A percentile compares a stretch with the other conserved stretches of the same genome.
Conservation (phyloP, 2,329 filamentous ascomycete species). For the Penicillium sp. region DNA sequence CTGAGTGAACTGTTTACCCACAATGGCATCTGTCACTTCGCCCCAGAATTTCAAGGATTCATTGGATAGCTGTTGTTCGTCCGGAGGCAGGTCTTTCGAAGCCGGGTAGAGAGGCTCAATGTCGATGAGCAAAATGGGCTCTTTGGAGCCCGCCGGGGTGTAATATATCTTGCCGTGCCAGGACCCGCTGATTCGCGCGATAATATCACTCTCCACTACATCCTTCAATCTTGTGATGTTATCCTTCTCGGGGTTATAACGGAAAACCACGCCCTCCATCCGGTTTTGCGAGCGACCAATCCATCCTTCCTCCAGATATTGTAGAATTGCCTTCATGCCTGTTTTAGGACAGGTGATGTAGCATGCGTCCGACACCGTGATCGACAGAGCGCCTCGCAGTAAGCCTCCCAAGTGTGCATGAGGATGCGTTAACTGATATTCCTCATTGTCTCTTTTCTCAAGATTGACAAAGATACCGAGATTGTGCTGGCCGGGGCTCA, state of each 20-base stretch:
- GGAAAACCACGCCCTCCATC: slow-evolving; percentile 87
- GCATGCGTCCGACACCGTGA: slow-evolving; percentile 86
- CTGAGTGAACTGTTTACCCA: slow-evolving; percentile 75
- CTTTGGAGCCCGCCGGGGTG: slow-evolving; percentile 49
- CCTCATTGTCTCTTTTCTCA: slow-evolving; percentile 76
- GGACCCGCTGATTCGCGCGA: slow-evolving; percentile 77
- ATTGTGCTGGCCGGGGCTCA: slow-evolving; percentile 89
- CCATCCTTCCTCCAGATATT: slow-evolving; percentile 95
- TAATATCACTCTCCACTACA: slow-evolving; percentile 78
- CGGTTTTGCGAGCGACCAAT: slow-evolving; percentile 87
- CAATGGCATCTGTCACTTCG: slow-evolving; percentile 81
- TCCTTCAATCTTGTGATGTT: slow-evolving; percentile 77
- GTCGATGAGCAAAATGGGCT: slow-evolving; percentile 76
- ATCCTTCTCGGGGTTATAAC: slow-evolving; percentile 84
- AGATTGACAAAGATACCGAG: slow-evolving; percentile 92
- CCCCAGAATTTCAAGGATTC: slow-evolving; percentile 89
- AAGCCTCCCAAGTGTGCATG: slow-evolving; percentile 89
- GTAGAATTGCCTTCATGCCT: slow-evolving; percentile 84
- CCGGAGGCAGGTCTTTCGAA: slow-evolving; percentile 75
- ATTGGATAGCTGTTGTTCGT: slow-evolving; percentile 77
- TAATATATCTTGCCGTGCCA: slow-evolving; percentile 76
- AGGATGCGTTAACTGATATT: slow-evolving; percentile 93
- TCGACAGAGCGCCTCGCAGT: slow-evolving; percentile 79
- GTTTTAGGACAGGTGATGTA: slow-evolving; percentile 90
- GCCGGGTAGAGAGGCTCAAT: slow-evolving; percentile 78